These are phyloP conservation scores for Coemansia sp. DNA, from an alignment of 192 early-diverging fungal genomes.

Conservation along the genomic window DNA sequence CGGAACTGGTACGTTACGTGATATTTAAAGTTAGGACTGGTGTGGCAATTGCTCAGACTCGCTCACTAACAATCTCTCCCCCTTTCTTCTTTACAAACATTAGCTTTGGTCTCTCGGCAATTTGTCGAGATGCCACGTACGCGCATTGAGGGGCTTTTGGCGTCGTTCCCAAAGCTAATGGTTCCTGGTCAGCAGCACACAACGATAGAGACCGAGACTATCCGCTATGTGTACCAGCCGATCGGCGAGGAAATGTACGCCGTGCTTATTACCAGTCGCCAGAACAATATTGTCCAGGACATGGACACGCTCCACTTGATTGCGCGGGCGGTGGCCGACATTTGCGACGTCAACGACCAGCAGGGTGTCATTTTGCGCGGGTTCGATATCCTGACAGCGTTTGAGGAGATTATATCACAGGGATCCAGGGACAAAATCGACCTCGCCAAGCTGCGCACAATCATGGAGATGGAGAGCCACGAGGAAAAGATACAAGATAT, in stretches of 20 bases:
- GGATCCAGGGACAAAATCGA: slow-evolving; percentile 93
- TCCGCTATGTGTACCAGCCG: slow-evolving; percentile 98
- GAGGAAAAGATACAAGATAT: slow-evolving; percentile 98
- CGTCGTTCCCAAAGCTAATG: slow-evolving; percentile 97
- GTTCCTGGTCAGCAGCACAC: slow-evolving; percentile 90
- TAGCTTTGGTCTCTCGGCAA: slow-evolving; percentile 90
- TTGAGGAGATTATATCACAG: slow-evolving; percentile 95
- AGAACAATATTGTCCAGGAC: slow-evolving; percentile 98
- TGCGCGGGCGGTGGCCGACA: slow-evolving; percentile 87
- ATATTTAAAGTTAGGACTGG: no score
- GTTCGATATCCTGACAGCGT: slow-evolving; percentile 88
- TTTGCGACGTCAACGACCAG: slow-evolving; percentile 84
- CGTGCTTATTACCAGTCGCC: slow-evolving; percentile 94
- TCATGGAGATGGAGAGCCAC: slow-evolving; percentile 97
- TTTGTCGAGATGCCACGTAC: slow-evolving; percentile 97
- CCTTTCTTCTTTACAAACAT: neutral
- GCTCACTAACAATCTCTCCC: neutral
- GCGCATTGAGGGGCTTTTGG: slow-evolving; percentile 94
- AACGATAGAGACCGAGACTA: slow-evolving; percentile 94
- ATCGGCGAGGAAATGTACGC: slow-evolving; percentile 90
- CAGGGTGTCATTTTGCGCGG: slow-evolving; percentile 82
- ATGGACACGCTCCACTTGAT: slow-evolving; percentile 96
- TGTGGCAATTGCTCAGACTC: neutral
- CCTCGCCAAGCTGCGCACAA: slow-evolving; percentile 88
- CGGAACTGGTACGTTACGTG: slow-evolving; percentile 79